A percentile compares a stretch with the other conserved stretches of the same genome.
These are phyloP conservation scores for Fusarium ramigenum DNA, from an alignment of 2,329 filamentous ascomycete species.

Conservation along the genomic window DNA sequence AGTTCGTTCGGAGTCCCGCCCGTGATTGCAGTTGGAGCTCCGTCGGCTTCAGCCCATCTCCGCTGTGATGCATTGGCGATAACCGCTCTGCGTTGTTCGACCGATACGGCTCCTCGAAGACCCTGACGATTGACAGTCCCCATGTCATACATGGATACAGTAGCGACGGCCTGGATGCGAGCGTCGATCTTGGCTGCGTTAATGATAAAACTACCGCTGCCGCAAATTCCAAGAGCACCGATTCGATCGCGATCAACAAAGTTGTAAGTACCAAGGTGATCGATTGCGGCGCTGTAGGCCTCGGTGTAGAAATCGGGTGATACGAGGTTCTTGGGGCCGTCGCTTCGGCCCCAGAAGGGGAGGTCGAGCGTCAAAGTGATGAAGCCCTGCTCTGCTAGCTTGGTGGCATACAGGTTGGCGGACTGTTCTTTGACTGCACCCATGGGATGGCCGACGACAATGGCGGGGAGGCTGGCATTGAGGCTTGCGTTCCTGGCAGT, in stretches of 20 bases:
- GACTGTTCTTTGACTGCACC: neutral
- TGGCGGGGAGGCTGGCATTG: neutral
- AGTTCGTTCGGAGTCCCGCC: neutral
- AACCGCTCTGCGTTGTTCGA: neutral
- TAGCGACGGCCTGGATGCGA: neutral
- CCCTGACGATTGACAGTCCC: neutral
- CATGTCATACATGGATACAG: neutral
- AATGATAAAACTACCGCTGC: neutral
- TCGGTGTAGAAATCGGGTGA: neutral
- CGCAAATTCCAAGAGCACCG: neutral
- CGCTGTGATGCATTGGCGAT: neutral
- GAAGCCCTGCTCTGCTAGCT: neutral
- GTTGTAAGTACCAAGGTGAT: neutral
- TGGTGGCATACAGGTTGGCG: neutral
- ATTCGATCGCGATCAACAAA: neutral
- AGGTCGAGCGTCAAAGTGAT: neutral
- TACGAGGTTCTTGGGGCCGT: neutral
- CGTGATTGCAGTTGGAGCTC: neutral
- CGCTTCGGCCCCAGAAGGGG: neutral
- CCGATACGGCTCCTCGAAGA: accelerated
- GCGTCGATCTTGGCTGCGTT: neutral
- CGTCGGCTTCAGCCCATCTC: neutral
- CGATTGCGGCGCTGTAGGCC: neutral
- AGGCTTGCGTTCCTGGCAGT: neutral
- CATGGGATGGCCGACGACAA: neutral